Evolutionary conservation across 2,329 filamentous ascomycete genomes (phyloP).

Genomic region (Calonectria pauciramosa): DNA sequence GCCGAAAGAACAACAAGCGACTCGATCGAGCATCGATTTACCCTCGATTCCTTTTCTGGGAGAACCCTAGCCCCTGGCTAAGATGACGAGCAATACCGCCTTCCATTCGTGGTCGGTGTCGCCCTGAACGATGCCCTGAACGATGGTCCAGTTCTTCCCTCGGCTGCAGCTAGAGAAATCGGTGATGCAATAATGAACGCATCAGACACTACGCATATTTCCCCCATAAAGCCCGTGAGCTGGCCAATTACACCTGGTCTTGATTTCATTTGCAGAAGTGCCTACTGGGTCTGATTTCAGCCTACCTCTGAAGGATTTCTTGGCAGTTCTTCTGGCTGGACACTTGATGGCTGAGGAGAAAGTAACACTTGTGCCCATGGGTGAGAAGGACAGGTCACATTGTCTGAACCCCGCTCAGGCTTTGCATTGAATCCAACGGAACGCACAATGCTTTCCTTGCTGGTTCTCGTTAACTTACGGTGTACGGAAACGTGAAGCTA

Average conservation of each 20-base stretch:
- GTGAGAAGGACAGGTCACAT: background rate
- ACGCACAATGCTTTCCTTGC: background rate
- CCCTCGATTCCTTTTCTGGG: no score
- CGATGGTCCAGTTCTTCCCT: background rate
- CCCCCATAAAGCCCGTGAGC: background rate
- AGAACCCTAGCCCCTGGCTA: no score
- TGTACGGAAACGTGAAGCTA: background rate
- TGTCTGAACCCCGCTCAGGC: background rate
- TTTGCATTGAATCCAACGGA: background rate
- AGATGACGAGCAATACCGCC: no score
- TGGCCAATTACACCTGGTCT: background rate
- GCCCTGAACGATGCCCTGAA: no score
- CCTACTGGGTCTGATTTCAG: background rate
- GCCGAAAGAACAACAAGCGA: background rate
- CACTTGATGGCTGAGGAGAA: background rate
- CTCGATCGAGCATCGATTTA: no score
- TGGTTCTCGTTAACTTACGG: background rate
- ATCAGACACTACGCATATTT: background rate
- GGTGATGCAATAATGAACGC: background rate
- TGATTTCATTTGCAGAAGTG: background rate
- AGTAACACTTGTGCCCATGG: background rate
- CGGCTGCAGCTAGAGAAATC: background rate
- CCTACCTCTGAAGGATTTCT: background rate
- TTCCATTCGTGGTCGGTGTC: background rate
- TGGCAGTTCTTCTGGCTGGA: background rate